Percentiles rank a stretch among this genome's conserved stretches.
Conservation (phyloP, 78 protist species). For the Salpingoeca rosetta region DNA sequence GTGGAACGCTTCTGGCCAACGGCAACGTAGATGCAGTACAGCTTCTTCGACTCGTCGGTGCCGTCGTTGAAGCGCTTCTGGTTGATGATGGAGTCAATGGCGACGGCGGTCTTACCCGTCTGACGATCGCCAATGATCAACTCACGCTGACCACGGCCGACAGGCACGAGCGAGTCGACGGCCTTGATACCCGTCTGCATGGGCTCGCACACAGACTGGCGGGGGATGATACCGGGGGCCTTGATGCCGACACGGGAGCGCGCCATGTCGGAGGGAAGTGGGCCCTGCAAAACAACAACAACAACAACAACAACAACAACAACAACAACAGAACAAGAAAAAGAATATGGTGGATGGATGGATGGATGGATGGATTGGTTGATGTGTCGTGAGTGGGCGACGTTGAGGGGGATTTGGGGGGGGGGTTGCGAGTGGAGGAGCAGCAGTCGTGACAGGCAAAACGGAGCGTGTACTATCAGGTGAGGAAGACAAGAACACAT, state of each 20-base stretch:
- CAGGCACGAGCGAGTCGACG: constrained; percentile 70
- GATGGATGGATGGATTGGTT: too few species aligned
- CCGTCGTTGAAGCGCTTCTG: constrained; percentile 48
- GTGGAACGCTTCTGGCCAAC: constrained; percentile 71
- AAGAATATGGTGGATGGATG: too few species aligned
- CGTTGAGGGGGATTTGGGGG: background rate
- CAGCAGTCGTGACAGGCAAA: background rate
- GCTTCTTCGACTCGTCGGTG: constrained; percentile 31
- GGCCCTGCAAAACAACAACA: too few species aligned
- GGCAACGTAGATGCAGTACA: constrained; percentile 60
- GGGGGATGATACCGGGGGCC: constrained; percentile 69
- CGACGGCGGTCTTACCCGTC: constrained; percentile 74
- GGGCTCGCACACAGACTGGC: constrained; percentile 68
- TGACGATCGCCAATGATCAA: constrained; percentile 73
- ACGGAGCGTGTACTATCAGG: background rate
- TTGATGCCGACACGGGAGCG: constrained; percentile 57
- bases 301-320: constrained; percentile 6
- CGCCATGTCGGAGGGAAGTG: constrained; percentile 9
- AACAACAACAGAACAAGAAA: too few species aligned
- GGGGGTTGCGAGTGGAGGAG: background rate
- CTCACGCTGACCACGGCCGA: constrained; percentile 81
- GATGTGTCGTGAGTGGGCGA: background rate
- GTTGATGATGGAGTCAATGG: constrained; percentile 62
- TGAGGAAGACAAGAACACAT: background rate
- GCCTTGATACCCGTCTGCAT: constrained; percentile 69